These are phyloP conservation scores for Earliella scabrosa DNA, from an alignment of 1,284 basidiomycete genomes.

Conservation along the genomic window DNA sequence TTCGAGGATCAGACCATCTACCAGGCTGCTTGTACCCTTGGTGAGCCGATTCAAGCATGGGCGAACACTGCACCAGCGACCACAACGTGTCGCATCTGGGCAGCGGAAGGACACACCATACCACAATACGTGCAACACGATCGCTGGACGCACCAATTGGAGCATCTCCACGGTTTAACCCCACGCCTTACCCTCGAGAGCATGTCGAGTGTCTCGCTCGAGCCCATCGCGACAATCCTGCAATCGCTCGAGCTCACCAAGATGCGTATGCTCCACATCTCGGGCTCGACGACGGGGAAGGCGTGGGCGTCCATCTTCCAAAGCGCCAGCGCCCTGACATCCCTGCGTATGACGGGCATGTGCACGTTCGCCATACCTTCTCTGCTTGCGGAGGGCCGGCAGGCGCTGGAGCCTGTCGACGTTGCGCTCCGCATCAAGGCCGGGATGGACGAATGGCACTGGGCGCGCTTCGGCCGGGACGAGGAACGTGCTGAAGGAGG, in stretches of 20 bases:
- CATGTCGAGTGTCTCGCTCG: neutral
- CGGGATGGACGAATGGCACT: constrained; percentile 3
- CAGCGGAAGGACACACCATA: neutral
- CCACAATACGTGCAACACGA: too few relatives aligned
- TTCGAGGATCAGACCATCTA: neutral
- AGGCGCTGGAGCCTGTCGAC: neutral
- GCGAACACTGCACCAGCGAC: neutral
- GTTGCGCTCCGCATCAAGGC: neutral
- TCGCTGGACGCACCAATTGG: too few relatives aligned
- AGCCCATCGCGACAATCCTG: neutral
- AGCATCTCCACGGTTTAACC: neutral
- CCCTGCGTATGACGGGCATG: neutral
- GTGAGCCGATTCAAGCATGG: neutral
- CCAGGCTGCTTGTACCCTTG: neutral
- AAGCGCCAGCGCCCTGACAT: neutral
- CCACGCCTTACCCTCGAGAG: neutral
- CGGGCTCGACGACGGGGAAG: neutral
- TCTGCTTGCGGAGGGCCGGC: neutral
- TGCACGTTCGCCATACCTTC: neutral
- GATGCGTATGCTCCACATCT: neutral
- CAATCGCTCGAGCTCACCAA: neutral
- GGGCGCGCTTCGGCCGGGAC: neutral
- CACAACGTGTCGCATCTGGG: neutral
- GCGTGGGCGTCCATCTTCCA: neutral
- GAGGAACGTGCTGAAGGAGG: neutral